phyloP scores from a whole-genome alignment of 1,284 basidiomycete species.

The Ustilago xerochloae region DNA sequence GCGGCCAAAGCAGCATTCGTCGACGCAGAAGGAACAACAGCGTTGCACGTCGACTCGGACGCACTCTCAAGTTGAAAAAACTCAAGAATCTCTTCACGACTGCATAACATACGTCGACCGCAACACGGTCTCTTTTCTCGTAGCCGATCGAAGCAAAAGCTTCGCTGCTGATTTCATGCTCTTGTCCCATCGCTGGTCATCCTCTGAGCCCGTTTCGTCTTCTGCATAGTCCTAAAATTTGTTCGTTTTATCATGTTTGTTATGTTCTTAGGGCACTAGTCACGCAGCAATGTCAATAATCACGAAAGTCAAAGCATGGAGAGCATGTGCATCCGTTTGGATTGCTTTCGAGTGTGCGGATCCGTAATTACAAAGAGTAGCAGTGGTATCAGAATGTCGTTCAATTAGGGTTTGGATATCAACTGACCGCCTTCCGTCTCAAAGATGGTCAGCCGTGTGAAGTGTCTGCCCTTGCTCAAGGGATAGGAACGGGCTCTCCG shows the following conservation, averaged over 20 bases:
- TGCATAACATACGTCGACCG: neutral
- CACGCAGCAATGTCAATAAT: slow-evolving; percentile 4
- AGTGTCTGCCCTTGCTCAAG: slow-evolving; percentile 22
- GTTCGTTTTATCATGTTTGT: neutral
- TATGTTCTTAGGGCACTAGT: neutral
- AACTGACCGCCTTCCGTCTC: neutral
- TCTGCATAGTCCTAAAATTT: no score
- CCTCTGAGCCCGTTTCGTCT: no score
- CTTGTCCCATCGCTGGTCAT: neutral
- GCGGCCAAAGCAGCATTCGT: slow-evolving; percentile 28
- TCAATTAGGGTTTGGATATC: neutral
- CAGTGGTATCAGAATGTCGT: slow-evolving; percentile 22
- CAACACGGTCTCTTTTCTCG: neutral
- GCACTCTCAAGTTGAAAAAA: slow-evolving; percentile 13
- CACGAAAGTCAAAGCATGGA: no score
- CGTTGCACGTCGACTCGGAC: slow-evolving; percentile 10
- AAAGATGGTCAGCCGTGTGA: neutral
- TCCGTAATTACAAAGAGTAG: slow-evolving; percentile 26
- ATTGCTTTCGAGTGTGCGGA: neutral
- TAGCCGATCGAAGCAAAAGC: neutral
- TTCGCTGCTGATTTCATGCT: neutral
- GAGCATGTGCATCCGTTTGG: neutral
- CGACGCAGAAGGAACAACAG: slow-evolving; percentile 18
- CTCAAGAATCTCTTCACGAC: slow-evolving; percentile 27
- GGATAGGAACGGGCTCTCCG: slow-evolving; percentile 66